Percentiles rank a stretch among this genome's conserved stretches.
Conservation (phyloP, 2,329 filamentous ascomycete genomes). For the Bisporella sp. region DNA sequence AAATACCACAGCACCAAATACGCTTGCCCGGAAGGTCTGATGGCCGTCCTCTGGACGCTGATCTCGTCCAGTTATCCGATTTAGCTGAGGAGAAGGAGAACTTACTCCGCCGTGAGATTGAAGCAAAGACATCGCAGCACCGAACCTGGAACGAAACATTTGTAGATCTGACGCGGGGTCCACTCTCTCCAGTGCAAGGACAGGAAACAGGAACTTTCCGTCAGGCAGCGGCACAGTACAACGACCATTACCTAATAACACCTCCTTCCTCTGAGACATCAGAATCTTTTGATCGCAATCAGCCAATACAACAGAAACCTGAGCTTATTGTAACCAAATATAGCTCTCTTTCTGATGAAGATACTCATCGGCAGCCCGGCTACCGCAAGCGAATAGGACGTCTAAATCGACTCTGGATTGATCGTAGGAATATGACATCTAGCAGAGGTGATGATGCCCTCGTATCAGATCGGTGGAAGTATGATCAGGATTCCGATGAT, state of each 20-base stretch:
- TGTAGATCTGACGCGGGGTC: slow-evolving; percentile 79
- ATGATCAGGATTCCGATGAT: slow-evolving; percentile 77
- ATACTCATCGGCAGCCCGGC: slow-evolving; percentile 40
- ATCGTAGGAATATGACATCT: slow-evolving; percentile 65
- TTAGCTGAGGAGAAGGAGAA: slow-evolving; percentile 75
- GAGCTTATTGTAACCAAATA: slow-evolving; percentile 19
- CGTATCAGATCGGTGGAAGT: slow-evolving; percentile 70
- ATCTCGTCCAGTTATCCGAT: slow-evolving; percentile 71
- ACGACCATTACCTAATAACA: slow-evolving; percentile 56
- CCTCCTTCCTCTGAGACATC: slow-evolving; percentile 43
- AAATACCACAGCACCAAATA: slow-evolving; percentile 52
- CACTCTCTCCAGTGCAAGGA: slow-evolving; percentile 67
- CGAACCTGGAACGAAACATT: slow-evolving; percentile 86
- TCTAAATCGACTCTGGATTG: slow-evolving; percentile 79
- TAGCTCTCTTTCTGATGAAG: slow-evolving; percentile 23
- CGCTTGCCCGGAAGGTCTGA: slow-evolving; percentile 65
- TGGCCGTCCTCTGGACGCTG: slow-evolving; percentile 66
- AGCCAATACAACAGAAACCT: slow-evolving; percentile 21
- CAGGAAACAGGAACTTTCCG: slow-evolving; percentile 57
- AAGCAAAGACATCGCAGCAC: slow-evolving; percentile 81
- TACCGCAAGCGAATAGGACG: slow-evolving; percentile 82
- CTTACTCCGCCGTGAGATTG: slow-evolving; percentile 73
- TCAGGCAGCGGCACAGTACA: slow-evolving; percentile 57
- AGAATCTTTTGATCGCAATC: slow-evolving; percentile 28
- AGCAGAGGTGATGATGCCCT: slow-evolving; percentile 37